Evolutionary conservation across 2,329 filamentous ascomycete genomes (phyloP).

Genomic region (Colletotrichum horii): DNA sequence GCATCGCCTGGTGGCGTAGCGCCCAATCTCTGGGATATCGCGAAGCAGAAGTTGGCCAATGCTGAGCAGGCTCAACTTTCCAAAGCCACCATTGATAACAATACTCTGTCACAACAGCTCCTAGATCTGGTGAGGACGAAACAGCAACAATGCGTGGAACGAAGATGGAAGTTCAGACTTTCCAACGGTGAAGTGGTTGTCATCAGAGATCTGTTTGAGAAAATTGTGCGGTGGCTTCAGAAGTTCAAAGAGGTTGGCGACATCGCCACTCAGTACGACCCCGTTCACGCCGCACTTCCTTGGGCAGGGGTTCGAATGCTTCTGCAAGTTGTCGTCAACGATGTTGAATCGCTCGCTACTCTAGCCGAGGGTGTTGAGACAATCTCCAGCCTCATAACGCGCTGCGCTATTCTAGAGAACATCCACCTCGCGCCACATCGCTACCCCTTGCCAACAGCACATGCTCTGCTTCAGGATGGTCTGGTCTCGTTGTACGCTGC

Average conservation of each 20-base stretch:
- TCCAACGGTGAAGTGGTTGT: accelerated
- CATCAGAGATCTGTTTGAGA: accelerated
- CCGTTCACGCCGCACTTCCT: not conserved
- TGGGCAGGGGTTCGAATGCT: not conserved
- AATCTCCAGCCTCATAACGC: too few species aligned
- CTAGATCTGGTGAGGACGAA: not conserved
- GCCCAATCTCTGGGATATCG: not conserved
- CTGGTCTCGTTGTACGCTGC: accelerated
- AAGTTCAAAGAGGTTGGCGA: not conserved
- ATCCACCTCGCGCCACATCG: too few species aligned
- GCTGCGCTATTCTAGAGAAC: too few species aligned
- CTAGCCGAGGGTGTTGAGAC: too few species aligned
- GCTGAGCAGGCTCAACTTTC: not conserved
- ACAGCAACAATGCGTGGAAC: not conserved
- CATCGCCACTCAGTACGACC: not conserved
- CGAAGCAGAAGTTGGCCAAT: not conserved
- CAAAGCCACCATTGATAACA: not conserved
- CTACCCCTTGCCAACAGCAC: too few species aligned
- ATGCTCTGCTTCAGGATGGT: too few species aligned
- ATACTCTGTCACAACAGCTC: accelerated
- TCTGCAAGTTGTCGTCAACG: not conserved
- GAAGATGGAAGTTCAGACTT: accelerated
- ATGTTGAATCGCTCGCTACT: too few species aligned
- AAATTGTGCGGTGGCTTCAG: not conserved
- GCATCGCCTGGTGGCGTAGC: accelerated